phyloP scores from a whole-genome alignment of 2,329 filamentous ascomycete genomes.

The Didymella exigua region DNA sequence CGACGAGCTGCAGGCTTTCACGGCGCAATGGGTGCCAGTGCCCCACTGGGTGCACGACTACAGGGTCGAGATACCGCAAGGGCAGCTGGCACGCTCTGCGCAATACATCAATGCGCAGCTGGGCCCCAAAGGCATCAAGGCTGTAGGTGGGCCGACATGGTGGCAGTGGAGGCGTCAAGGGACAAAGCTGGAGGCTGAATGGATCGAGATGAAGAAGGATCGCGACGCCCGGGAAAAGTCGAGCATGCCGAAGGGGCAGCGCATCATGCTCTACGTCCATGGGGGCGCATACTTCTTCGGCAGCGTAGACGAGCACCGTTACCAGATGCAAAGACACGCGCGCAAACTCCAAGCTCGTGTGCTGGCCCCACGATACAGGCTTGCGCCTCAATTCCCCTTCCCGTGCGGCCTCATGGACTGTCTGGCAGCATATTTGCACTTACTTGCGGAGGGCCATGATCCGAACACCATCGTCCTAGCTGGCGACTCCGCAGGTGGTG shows the following conservation, averaged over 20 bases:
- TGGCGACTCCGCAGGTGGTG: constrained; percentile 91
- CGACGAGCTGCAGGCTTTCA: constrained; percentile 92
- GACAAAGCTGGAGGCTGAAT: constrained; percentile 76
- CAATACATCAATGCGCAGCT: constrained; percentile 72
- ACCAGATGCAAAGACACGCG: constrained; percentile 95
- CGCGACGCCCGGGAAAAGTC: constrained; percentile 72
- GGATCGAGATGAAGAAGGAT: constrained; percentile 93
- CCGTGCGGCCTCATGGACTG: constrained; percentile 92
- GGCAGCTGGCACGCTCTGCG: constrained; percentile 69
- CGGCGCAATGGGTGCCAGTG: constrained; percentile 86
- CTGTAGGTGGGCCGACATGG: constrained; percentile 82
- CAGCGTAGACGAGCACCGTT: constrained; percentile 94
- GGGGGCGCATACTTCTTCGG: constrained; percentile 96
- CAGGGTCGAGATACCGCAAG: constrained; percentile 66
- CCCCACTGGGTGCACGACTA: constrained; percentile 87
- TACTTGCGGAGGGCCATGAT: constrained; percentile 72
- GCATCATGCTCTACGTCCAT: constrained; percentile 92
- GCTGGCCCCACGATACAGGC: constrained; percentile 81
- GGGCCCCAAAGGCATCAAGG: constrained; percentile 74
- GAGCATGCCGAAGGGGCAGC: constrained; percentile 62
- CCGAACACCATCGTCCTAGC: constrained; percentile 84
- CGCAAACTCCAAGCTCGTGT: constrained; percentile 90
- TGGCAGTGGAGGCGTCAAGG: constrained; percentile 71
- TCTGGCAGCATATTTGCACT: constrained; percentile 82
- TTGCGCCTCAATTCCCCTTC: constrained; percentile 94